These are phyloP conservation scores for Daldinia sp. DNA, from an alignment of 2,329 filamentous ascomycete species.

Conservation along the genomic window DNA sequence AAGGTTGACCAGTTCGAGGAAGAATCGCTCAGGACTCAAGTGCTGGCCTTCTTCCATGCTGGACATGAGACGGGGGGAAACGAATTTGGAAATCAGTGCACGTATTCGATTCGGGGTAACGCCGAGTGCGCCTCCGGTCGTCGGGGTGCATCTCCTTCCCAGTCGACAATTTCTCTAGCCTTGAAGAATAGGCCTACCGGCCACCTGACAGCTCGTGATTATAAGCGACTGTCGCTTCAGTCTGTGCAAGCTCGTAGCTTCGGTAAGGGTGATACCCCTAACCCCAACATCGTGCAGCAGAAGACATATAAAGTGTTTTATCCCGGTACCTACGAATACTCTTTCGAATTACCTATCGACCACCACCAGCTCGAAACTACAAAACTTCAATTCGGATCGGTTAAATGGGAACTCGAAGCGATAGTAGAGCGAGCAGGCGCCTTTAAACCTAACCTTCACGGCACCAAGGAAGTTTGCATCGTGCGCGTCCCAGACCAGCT, in stretches of 20 bases:
- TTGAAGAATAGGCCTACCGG: conserved; percentile 43
- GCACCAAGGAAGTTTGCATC: conserved; percentile 81
- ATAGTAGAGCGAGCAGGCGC: conserved; percentile 86
- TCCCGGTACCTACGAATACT: conserved; percentile 71
- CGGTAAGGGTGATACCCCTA: conserved; percentile 76
- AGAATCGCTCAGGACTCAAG: conserved; percentile 86
- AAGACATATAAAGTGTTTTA: conserved; percentile 89
- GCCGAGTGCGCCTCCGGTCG: conserved; percentile 45
- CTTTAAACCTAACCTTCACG: conserved; percentile 87
- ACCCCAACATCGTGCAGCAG: conserved; percentile 64
- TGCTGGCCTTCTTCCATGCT: conserved; percentile 91
- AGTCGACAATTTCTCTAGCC: conserved; percentile 47
- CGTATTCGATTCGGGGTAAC: conserved; percentile 56
- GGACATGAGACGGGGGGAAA: conserved; percentile 67
- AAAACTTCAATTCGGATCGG: conserved; percentile 83
- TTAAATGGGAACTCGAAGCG: conserved; percentile 88
- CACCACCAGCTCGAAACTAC: conserved; percentile 90
- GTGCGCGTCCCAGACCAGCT: conserved; percentile 87
- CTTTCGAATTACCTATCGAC: conserved; percentile 89
- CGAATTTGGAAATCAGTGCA: conserved; percentile 70
- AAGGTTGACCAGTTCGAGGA: conserved; percentile 86
- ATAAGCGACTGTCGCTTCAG: conserved; percentile 77
- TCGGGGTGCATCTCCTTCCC: conserved; percentile 43
- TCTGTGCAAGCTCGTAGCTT: conserved; percentile 87
- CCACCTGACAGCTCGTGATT: conserved; percentile 57